A percentile compares a stretch with the other conserved stretches of the same genome.
Evolutionary conservation across 495 filamentous ascomycete genomes (phyloP).

Genomic region (Neurospora discreta): DNA sequence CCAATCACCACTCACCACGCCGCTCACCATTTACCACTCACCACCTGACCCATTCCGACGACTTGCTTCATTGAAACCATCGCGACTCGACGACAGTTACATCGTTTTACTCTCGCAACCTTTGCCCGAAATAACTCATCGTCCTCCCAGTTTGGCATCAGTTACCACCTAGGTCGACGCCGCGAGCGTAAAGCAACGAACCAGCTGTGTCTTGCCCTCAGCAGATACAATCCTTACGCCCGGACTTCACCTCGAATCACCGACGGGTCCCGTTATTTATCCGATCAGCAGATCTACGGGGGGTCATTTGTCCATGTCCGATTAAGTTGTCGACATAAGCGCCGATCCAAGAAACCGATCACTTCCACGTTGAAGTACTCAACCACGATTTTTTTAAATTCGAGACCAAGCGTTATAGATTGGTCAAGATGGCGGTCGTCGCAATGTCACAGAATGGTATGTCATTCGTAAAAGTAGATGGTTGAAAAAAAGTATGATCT

Average conservation of each 20-base stretch:
- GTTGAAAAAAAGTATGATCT: background rate
- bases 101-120: background rate
- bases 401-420: background rate
- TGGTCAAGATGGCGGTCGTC: constrained; percentile 7
- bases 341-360: constrained; percentile 3
- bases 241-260: background rate
- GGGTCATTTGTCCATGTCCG: constrained; percentile 5
- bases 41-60: background rate
- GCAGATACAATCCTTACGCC: background rate
- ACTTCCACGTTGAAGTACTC: background rate
- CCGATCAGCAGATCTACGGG: constrained; percentile 14
- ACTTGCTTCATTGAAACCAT: background rate
- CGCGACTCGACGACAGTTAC: background rate
- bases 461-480: background rate
- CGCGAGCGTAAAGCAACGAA: background rate
- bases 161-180: background rate
- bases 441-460: constrained; percentile 2
- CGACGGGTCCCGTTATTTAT: background rate
- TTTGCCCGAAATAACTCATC: background rate
- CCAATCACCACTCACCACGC: constrained; percentile 2
- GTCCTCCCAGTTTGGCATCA: background rate
- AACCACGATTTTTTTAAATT: background rate
- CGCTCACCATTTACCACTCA: background rate
- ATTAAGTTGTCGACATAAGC: background rate
- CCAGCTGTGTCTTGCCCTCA: background rate